A percentile compares a stretch with the other conserved stretches of the same genome.
Evolutionary conservation across 257 asterid species (phyloP).

Genomic region (Apocynum venetum): DNA sequence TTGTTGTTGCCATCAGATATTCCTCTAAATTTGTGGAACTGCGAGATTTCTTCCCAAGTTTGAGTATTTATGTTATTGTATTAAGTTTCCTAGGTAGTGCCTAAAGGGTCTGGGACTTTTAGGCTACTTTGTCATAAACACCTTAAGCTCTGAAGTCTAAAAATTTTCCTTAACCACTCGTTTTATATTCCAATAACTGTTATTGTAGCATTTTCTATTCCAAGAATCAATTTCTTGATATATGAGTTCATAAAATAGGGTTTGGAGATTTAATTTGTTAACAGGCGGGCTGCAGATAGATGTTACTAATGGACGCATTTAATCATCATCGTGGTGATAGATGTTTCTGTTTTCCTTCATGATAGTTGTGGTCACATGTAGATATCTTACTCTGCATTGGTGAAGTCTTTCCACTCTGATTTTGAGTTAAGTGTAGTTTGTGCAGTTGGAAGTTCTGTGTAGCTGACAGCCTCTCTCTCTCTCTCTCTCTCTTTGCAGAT

Average conservation of each 20-base stretch:
- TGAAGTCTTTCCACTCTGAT: too few relatives aligned
- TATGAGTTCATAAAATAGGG: not conserved
- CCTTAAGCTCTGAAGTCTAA: not conserved
- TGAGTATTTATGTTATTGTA: not conserved
- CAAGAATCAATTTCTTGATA: not conserved
- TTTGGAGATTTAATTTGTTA: not conserved
- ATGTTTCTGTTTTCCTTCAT: not conserved
- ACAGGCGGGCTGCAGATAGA: not conserved
- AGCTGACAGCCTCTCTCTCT: not conserved
- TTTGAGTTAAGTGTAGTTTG: not conserved
- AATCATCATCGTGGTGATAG: not conserved
- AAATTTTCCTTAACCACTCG: not conserved
- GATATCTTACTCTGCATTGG: not conserved
- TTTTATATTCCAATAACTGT: not conserved
- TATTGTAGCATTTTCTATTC: not conserved
- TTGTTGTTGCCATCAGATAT: not conserved
- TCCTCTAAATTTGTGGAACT: not conserved
- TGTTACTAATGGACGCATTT: not conserved
- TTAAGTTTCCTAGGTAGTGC: too few relatives aligned
- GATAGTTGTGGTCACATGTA: not conserved
- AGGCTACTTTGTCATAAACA: not conserved
- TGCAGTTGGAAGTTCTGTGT: not conserved
- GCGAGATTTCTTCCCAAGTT: not conserved
- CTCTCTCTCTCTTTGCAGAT: slow-evolving; percentile 33
- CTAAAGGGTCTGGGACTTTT: not conserved